Conservation (phyloP, 202 grass and related monocot genomes). For the Carex arenaria region DNA sequence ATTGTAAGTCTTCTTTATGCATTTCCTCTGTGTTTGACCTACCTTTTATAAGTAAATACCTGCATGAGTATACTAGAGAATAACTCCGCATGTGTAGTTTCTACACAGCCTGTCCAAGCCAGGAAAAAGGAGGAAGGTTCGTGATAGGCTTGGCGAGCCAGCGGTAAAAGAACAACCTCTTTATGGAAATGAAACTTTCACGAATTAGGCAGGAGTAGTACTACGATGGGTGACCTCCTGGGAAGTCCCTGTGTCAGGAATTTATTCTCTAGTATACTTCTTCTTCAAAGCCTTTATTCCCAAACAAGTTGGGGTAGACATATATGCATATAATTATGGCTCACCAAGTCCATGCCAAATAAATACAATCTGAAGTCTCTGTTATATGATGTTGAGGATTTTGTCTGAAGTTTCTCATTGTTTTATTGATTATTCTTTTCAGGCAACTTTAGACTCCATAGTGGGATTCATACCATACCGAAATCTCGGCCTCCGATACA, state of each 20-base stretch:
- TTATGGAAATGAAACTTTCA: too few species aligned
- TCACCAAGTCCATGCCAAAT: background rate
- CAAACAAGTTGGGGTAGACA: background rate
- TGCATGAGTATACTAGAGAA: background rate
- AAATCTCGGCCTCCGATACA: slow-evolving; percentile 79
- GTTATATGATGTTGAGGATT: background rate
- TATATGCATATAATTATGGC: background rate
- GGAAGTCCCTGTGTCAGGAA: too few species aligned
- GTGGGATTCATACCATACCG: slow-evolving; percentile 85
- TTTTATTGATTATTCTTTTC: slow-evolving; percentile 34
- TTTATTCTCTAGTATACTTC: too few species aligned
- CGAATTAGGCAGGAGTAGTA: too few species aligned
- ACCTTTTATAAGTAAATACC: background rate
- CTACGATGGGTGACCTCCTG: too few species aligned
- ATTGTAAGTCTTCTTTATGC: slow-evolving; percentile 50
- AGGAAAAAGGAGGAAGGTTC: too few species aligned
- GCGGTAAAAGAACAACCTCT: too few species aligned
- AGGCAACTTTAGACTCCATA: slow-evolving; percentile 82
- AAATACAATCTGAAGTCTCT: background rate
- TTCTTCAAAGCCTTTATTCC: too few species aligned
- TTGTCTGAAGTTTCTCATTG: background rate
- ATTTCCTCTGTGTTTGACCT: slow-evolving; percentile 2
- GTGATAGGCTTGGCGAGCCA: too few species aligned
- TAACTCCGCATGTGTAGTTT: background rate
- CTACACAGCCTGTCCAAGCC: too few species aligned